Conservation (phyloP, 169 alveolate species). For the Theileria parva region DNA sequence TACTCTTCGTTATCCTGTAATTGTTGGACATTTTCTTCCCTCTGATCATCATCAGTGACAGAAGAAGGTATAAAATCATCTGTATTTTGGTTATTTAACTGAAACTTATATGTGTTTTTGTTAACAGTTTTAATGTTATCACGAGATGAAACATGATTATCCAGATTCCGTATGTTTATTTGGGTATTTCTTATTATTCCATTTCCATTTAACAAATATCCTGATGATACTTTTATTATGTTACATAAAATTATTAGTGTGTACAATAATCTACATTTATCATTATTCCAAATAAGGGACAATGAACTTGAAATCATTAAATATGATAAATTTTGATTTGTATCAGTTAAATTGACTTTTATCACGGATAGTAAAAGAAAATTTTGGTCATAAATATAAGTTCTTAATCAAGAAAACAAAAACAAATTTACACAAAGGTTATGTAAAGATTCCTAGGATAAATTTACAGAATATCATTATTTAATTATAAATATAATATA, state of each 20-base stretch:
- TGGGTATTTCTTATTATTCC: slow-evolving; percentile 13
- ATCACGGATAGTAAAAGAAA: background rate
- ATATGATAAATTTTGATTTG: too few relatives aligned
- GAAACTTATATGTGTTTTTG: background rate
- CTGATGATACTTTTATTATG: slow-evolving; percentile 16
- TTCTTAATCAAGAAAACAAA: background rate
- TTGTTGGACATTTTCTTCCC: background rate
- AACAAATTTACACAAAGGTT: background rate
- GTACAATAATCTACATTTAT: slow-evolving; percentile 1
- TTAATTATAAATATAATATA: too few relatives aligned
- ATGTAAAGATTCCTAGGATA: background rate
- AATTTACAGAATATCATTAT: background rate
- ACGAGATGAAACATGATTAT: background rate
- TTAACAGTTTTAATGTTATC: background rate
- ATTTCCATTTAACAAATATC: slow-evolving; percentile 4
- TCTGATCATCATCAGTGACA: background rate
- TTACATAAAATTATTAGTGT: slow-evolving; percentile 12
- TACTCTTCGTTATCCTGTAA: slow-evolving; percentile 20
- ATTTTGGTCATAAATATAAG: background rate
- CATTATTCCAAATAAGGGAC: background rate
- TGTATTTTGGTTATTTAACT: background rate
- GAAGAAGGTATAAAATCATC: background rate
- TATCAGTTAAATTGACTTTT: background rate
- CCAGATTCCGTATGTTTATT: slow-evolving; percentile 1
- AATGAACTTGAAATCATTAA: background rate